Base-by-base conservation (phyloP, 2,329 filamentous ascomycete genomes). In the Stenocarpella maydis region DNA sequence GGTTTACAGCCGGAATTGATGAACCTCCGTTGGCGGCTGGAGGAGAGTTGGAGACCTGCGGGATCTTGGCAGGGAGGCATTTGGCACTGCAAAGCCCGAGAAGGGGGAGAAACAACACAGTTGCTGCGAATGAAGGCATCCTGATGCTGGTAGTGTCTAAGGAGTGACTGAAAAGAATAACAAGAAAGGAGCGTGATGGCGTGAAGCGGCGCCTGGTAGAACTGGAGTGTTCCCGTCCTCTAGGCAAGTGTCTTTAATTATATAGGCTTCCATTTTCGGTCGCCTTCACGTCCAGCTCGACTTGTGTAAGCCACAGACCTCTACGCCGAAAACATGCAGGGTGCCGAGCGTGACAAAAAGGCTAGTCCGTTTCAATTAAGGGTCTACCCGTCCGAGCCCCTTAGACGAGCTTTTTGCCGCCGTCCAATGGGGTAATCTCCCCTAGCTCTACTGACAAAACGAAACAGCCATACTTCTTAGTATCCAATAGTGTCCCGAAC, bases 81-180 rank as follows among this genome's bases (percentile, higher is more conserved):
- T 28, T 53, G 12, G 53, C 67, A 52, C 54, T 66, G 67, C 47
- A 45, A 63, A 69, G 14, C 31, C 61, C 47, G 41, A 67, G 52
- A 61, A 69, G 10, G 14, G 65, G 21, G 41, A 53, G 28, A 17
- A 69, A 50, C 52, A 65, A 69, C 60, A 61, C 52, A 65, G 69
- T 71, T 69, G 65, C 47, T 50, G 69, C 28, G 24, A 65, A 45
- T 49, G 60, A 66, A 69, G 60, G 67, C 69, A 69, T 71, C 66
- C 69, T 54, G 69, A 71, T 63, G 66, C 37, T 67, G 26, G 61
- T 17, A 26, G 64, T 55, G 41, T 26, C 45, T 45, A 53, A 19
- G 15, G 55, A 39, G 34, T 12, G 28, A 64, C 67, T 60, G 21
- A 47, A 68, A 43, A 15, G 58, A 60, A 24, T 39, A 43, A 37